Percentiles rank a stretch among this genome's conserved stretches.
Evolutionary conservation across 2,329 filamentous ascomycete species (phyloP).

Genomic region (Pseudogymnoascus sp.): DNA sequence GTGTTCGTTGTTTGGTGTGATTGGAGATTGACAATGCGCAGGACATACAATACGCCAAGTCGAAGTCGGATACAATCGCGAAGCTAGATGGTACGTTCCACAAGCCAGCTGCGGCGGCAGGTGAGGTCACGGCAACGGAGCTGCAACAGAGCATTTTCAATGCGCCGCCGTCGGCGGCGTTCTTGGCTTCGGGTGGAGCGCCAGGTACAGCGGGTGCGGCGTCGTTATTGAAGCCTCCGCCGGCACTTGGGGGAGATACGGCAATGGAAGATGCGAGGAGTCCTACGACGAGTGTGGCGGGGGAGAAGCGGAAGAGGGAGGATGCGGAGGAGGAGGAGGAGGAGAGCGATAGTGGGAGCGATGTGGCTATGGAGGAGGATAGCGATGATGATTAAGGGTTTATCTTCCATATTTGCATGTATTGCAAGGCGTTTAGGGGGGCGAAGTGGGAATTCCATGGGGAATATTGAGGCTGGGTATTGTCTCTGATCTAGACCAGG

Average conservation of each 20-base stretch:
- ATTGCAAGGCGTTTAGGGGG: constrained; percentile 11
- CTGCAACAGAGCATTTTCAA: constrained; percentile 76
- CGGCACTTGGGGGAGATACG: constrained; percentile 36
- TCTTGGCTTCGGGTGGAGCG: constrained; percentile 34
- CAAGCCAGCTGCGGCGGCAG: constrained; percentile 50
- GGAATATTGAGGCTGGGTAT: neutral
- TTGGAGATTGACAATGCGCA: constrained; percentile 31
- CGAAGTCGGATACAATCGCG: constrained; percentile 77
- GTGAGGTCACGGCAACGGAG: constrained; percentile 58
- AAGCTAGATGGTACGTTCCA: constrained; percentile 90
- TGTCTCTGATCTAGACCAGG: neutral
- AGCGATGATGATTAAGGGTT: constrained; percentile 60
- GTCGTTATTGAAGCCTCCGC: constrained; percentile 36
- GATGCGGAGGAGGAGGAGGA: constrained; percentile 54
- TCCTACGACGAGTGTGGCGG: constrained; percentile 39
- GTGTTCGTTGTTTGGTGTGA: neutral
- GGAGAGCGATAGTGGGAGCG: constrained; percentile 61
- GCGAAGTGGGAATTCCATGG: constrained; percentile 1
- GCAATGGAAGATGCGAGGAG: constrained; percentile 43
- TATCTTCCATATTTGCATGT: constrained; percentile 7
- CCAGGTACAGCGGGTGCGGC: constrained; percentile 20
- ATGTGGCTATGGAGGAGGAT: constrained; percentile 61
- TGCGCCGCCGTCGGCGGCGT: constrained; percentile 47
- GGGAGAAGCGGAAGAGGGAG: constrained; percentile 64
- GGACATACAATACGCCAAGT: constrained; percentile 87